These are phyloP conservation scores for Penicillium daleae DNA, from an alignment of 495 filamentous ascomycete genomes.

Conservation along the genomic window DNA sequence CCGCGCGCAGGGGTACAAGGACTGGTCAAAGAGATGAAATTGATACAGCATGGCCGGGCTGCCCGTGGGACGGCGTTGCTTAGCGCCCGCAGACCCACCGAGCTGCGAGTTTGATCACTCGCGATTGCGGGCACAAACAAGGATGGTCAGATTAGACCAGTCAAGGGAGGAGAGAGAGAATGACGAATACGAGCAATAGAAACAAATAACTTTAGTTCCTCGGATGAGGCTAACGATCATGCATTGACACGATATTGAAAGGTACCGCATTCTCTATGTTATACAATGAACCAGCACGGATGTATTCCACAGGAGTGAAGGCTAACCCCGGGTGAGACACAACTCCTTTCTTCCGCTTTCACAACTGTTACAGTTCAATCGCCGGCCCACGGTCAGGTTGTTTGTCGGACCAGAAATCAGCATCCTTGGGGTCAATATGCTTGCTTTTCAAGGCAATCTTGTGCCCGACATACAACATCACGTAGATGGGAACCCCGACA, in stretches of 20 bases:
- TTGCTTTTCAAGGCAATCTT: constrained; percentile 59
- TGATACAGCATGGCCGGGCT: neutral
- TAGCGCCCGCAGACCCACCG: constrained; percentile 1
- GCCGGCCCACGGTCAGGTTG: neutral
- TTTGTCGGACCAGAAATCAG: constrained; percentile 64
- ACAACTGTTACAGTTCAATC: neutral
- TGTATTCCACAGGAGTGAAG: too few species aligned
- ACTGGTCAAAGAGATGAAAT: neutral
- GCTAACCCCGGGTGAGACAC: neutral
- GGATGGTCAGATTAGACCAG: neutral
- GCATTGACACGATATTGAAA: neutral
- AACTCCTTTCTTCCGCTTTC: neutral
- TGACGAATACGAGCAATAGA: neutral
- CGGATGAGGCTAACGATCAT: neutral
- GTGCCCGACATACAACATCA: constrained; percentile 69
- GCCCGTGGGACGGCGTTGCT: neutral
- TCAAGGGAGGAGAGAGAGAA: neutral
- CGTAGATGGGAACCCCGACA: constrained; percentile 75
- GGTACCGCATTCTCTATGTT: neutral
- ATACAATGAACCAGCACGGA: too few species aligned
- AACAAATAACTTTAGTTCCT: neutral
- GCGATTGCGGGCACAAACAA: neutral
- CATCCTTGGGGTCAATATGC: constrained; percentile 55
- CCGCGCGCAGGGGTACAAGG: neutral
- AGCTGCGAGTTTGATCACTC: constrained; percentile 1